phyloP scores from a whole-genome alignment of 345 rosid species.

The Corymbia maculata region DNA sequence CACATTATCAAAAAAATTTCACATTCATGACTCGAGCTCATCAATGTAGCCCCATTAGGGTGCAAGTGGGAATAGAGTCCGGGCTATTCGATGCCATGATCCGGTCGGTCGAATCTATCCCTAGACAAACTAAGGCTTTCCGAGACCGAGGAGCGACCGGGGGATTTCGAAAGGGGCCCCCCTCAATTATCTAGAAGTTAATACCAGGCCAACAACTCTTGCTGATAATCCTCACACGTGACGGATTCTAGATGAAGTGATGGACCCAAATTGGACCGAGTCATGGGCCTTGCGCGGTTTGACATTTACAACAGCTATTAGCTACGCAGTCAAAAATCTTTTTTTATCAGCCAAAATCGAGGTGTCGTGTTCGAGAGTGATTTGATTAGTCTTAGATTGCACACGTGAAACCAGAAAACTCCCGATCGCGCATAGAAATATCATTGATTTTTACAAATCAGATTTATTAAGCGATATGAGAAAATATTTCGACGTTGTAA shows the following conservation, averaged over 20 bases:
- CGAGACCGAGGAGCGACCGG: neutral
- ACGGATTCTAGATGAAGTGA: neutral
- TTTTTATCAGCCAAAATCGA: neutral
- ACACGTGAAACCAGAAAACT: neutral
- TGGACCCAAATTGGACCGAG: neutral
- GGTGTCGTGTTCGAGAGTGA: neutral
- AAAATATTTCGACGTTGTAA: neutral
- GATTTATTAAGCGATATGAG: accelerated
- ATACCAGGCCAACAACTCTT: neutral
- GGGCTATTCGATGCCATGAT: neutral
- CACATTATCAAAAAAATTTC: too few relatives aligned
- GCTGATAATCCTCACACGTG: neutral
- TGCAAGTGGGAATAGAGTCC: neutral
- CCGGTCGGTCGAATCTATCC: neutral
- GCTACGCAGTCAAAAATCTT: neutral
- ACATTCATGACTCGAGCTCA: neutral
- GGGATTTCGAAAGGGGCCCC: neutral
- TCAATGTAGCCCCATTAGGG: neutral
- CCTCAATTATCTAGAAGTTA: neutral
- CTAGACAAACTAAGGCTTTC: neutral
- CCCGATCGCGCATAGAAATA: neutral
- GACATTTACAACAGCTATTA: neutral
- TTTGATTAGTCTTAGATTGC: neutral
- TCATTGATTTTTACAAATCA: too few relatives aligned
- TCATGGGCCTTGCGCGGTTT: neutral